Evolutionary conservation across 1,139 yeast genomes (phyloP), one percentile per base, ranked within the genome.

Genomic region (Scheffersomyces cryptocercus): DNA sequence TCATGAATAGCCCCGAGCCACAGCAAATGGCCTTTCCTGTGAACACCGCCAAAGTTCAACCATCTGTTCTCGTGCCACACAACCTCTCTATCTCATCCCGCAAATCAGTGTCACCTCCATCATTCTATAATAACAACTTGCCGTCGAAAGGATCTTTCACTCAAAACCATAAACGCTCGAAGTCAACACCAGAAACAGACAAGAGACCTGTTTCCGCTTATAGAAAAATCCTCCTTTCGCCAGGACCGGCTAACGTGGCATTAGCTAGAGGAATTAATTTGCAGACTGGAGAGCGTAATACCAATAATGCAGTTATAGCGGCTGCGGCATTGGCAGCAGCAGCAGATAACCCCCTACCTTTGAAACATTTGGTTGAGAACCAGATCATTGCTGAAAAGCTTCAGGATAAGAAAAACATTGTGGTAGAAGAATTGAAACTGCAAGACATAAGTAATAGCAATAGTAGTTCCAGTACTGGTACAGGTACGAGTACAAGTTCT

Each of bases 321-420:
- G 88, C 88, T 2, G 88, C 87, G 8, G 88, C 88, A 0, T 67
- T 82, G 40, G 87, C 88, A 1, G 87, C 84, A 0, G 88, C 88
- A 1, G 87, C 87, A 5, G 86, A 81, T 38, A 74, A 78, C 5
- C 88, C 88, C 0, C 56, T 83, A 31, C 86, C 86, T 0, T 62
- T 80, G 44, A 54, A 65, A 35, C 42, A 31, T 6, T 42, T 45
- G 26, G 26, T 20, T 20, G 26, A 20, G 8, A 20, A 20, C 7
- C 26, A 20, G 26, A 20, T 20, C 7, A 20, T 7, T 3, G 26
- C 8, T 20, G 26, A 20, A 6, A 20, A 20, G 8, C 2, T 8
- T 20, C 26, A 20, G 3, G 26, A 20, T 20, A 20, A 20, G 26
- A 20, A 6, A 20, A 20, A 20, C 26, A 20, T 20, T 20, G 26